Base-by-base conservation (phyloP, 2,329 filamentous ascomycete species). In the Aspergillus flavus region DNA sequence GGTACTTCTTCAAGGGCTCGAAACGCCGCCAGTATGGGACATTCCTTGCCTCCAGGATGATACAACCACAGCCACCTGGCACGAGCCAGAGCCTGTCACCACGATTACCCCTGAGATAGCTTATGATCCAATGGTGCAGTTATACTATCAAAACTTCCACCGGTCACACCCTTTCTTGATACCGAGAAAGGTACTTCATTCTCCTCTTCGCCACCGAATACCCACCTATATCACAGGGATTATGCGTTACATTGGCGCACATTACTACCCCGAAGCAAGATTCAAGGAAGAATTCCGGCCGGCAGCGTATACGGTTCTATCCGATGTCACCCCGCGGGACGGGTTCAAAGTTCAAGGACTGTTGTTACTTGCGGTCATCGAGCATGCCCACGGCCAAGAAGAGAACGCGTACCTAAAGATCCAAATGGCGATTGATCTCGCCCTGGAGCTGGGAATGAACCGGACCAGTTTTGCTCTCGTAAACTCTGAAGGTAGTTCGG, bases 361-460 rank as follows among this genome's bases (percentile, higher is more conserved):
- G 57, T 67, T 77, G 0, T 61, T 78, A 6, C 71, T 75, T 9
- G 68, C 72, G 11, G 75, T 76, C 28, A 61, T 68, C 10, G 69
- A 70, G 21, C 74, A 76, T 56, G 71, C 72, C 3, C 65, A 73
- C 23, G 68, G 70, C 28, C 67, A 71, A 3, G 69, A 73, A 28
- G 66, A 69, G 14, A 65, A 61, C 50, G 73, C 73, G 2, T 61
- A 65, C 5, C 57, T 56, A 5, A 68, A 72, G 3, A 84, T 96
- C 21, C 80, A 81, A 9, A 84, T 89, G 34, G 89, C 87, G 5
- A 88, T 92, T 71, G 82, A 85, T 1, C 77, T 93, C 30, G 91
- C 92, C 0, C 76, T 94, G 6, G 86, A 91, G 59, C 83, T 95
- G 32, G 88, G 89, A 0, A 85, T 96, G 77, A 87, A 95, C 72